Conservation (phyloP, 2,329 filamentous ascomycete species). For the Pseudomassariella vexata region DNA sequence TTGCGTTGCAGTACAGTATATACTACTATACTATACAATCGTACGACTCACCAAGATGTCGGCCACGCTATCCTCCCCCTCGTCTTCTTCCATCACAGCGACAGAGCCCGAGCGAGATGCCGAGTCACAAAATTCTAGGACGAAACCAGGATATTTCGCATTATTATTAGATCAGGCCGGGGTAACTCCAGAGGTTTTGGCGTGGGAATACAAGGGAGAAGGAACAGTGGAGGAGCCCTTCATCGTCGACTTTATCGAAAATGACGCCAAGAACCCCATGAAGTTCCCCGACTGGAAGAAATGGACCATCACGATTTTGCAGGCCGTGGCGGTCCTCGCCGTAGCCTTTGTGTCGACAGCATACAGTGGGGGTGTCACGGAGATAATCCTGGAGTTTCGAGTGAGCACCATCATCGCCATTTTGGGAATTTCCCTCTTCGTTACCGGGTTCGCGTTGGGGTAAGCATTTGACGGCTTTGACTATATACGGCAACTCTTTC, state of each 20-base stretch:
- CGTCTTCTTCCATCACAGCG: constrained; percentile 24
- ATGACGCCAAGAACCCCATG: constrained; percentile 64
- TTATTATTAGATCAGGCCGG: constrained; percentile 53
- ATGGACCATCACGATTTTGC: constrained; percentile 59
- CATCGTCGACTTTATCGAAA: constrained; percentile 60
- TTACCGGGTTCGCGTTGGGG: constrained; percentile 45
- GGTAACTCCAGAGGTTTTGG: constrained; percentile 50
- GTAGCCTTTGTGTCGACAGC: constrained; percentile 67
- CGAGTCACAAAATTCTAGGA: constrained; percentile 31
- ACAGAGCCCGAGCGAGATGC: constrained; percentile 29
- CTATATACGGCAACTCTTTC: too few relatives aligned
- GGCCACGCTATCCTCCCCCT: constrained; percentile 14
- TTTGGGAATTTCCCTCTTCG: constrained; percentile 49
- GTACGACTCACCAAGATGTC: not conserved
- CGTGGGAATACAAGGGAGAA: constrained; percentile 49
- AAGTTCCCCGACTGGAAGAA: constrained; percentile 50
- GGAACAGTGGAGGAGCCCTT: constrained; percentile 65
- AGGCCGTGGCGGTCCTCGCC: constrained; percentile 61
- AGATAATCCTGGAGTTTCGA: constrained; percentile 50
- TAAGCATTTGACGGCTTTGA: constrained; percentile 7
- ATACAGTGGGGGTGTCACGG: constrained; percentile 51
- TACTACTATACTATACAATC: too few relatives aligned
- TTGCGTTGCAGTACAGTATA: too few relatives aligned
- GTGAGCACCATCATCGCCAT: constrained; percentile 41
- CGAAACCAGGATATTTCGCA: constrained; percentile 38